Evolutionary conservation across 192 early-diverging fungal genomes (phyloP).

Genomic region (Backusella macrospora): DNA sequence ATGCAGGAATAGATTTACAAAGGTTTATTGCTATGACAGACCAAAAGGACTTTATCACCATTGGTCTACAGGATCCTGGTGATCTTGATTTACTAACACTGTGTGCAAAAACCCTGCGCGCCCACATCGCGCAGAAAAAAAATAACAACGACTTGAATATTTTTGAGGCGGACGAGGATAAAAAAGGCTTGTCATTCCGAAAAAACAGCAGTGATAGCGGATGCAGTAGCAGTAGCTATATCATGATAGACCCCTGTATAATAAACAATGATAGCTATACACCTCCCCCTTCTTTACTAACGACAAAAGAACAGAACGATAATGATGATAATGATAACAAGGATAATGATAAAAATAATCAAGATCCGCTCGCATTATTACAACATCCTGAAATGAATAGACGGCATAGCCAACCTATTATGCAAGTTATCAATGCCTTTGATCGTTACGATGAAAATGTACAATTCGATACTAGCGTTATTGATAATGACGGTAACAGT

Average conservation of each 20-base stretch:
- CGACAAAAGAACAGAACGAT: no score
- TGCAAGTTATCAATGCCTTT: background rate
- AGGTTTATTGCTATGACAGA: slow-evolving; percentile 23
- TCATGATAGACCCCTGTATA: background rate
- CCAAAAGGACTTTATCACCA: slow-evolving; percentile 17
- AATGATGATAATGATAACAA: no score
- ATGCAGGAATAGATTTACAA: slow-evolving; percentile 11
- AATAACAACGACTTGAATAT: background rate
- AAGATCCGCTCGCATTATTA: no score
- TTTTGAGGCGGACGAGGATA: background rate
- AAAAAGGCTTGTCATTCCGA: background rate
- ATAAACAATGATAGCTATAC: slow-evolving; percentile 1
- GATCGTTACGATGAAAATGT: background rate
- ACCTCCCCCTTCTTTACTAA: background rate
- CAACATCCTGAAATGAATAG: background rate
- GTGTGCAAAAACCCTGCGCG: background rate
- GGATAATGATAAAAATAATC: no score
- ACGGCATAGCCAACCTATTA: background rate
- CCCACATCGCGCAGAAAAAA: slow-evolving; percentile 16
- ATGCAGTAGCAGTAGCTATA: background rate
- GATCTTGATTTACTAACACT: slow-evolving; percentile 12
- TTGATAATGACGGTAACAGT: background rate
- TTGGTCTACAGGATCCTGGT: slow-evolving; percentile 15
- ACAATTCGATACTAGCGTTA: background rate
- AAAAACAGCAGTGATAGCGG: slow-evolving; percentile 6